Evolutionary conservation across 176 grass and related monocot genomes (phyloP).

Genomic region (Saccharum officinarum): DNA sequence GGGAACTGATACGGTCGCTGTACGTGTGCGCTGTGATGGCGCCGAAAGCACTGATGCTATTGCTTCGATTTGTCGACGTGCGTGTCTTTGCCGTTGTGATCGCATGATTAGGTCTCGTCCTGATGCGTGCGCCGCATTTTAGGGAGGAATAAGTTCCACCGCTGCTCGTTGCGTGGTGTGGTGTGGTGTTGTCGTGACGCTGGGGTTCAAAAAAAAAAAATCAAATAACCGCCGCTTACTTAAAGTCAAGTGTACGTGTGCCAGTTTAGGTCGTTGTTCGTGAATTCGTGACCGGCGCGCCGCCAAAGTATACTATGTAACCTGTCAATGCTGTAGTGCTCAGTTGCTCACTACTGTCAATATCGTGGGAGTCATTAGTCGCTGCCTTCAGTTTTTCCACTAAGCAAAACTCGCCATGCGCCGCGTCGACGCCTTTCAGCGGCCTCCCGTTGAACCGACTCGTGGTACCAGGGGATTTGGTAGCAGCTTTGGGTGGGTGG

Average conservation of each 20-base stretch:
- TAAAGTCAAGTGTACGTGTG: not conserved
- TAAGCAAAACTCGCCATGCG: no score
- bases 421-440: no score
- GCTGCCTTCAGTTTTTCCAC: not conserved
- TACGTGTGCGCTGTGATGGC: no score
- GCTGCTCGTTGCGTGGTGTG: not conserved
- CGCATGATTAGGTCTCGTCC: not conserved
- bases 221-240: conserved; percentile 22
- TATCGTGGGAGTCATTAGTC: no score
- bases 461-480: no score
- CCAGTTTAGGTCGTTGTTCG: not conserved
- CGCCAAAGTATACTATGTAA: not conserved
- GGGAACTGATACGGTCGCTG: not conserved
- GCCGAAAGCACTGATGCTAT: no score
- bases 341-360: no score
- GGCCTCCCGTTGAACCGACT: no score
- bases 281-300: not conserved
- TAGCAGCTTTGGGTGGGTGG: no score
- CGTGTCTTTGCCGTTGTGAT: not conserved
- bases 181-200: not conserved
- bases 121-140: not conserved
- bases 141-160: conserved; percentile 6
- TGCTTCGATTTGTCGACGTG: not conserved
- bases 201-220: not conserved
- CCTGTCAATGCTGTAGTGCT: no score